Percentiles rank a stretch among this genome's conserved stretches.
Conservation (phyloP, 371 early-diverging fungal species). For the Saksenaea vasiformis region DNA sequence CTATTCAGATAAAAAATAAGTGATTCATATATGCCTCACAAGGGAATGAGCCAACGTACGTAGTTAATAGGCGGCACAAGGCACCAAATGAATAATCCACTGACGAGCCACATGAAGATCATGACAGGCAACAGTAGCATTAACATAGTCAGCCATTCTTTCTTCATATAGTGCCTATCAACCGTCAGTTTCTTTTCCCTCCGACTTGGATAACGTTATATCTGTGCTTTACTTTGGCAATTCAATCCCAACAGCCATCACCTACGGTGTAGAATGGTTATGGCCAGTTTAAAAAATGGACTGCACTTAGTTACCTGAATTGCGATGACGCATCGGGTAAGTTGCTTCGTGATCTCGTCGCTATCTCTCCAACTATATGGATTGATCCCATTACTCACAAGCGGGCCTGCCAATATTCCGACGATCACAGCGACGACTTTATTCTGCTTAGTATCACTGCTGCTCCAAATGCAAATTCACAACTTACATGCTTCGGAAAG, state of each 20-base stretch:
- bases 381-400: slow-evolving; percentile 63
- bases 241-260: slow-evolving; percentile 87
- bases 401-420: slow-evolving; percentile 90
- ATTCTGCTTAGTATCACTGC: background rate
- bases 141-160: slow-evolving; percentile 66
- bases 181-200: background rate
- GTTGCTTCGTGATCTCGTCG: slow-evolving; percentile 66
- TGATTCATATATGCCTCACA: background rate
- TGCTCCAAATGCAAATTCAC: background rate
- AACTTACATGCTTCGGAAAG: slow-evolving; percentile 85
- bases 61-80: slow-evolving; percentile 63
- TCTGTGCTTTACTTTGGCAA: slow-evolving; percentile 68
- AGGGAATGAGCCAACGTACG: slow-evolving; percentile 44
- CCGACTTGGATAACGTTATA: background rate
- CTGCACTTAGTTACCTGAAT: slow-evolving; percentile 58
- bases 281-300: background rate
- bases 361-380: slow-evolving; percentile 57
- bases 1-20: slow-evolving; percentile 26
- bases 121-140: slow-evolving; percentile 86
- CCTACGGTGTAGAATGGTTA: slow-evolving; percentile 37
- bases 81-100: slow-evolving; percentile 70
- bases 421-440: slow-evolving; percentile 83
- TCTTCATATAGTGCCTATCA: slow-evolving; percentile 50
- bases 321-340: slow-evolving; percentile 79
- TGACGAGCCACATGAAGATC: slow-evolving; percentile 84